phyloP scores from a whole-genome alignment of 2,329 filamentous ascomycete genomes.

The Lithohypha guttulata region DNA sequence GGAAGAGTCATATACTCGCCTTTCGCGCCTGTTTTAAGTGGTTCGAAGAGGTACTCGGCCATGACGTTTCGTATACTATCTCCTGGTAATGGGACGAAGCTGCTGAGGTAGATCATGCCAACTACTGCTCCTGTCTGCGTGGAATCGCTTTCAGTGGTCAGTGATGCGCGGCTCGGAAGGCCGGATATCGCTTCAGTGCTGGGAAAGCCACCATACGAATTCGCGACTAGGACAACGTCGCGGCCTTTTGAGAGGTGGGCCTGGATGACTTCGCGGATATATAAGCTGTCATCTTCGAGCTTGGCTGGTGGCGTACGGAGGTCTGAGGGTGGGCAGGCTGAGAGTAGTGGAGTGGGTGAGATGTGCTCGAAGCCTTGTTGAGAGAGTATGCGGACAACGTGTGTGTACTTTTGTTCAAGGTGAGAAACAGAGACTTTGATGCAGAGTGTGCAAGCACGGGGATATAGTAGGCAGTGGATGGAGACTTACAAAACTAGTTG shows the following conservation, averaged over 20 bases:
- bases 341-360: background rate
- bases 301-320: background rate
- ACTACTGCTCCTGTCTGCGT: background rate
- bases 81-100: slow-evolving; percentile 1
- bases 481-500: slow-evolving; percentile 8
- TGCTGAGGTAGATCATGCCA: slow-evolving; percentile 5
- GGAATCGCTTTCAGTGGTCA: background rate
- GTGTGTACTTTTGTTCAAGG: too few species aligned
- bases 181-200: slow-evolving; percentile 24
- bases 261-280: slow-evolving; percentile 4
- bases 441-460: too few species aligned
- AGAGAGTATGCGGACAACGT: background rate
- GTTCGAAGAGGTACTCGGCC: background rate
- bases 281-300: slow-evolving; percentile 1
- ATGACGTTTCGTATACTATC: slow-evolving; percentile 1
- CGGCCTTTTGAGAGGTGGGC: slow-evolving; percentile 18
- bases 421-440: too few species aligned
- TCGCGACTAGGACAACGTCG: slow-evolving; percentile 28
- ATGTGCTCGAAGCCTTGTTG: background rate
- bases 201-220: slow-evolving; percentile 29
- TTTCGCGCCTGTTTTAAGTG: background rate
- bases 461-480: too few species aligned
- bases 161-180: slow-evolving; percentile 9
- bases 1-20: slow-evolving; percentile 1
- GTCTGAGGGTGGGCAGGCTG: background rate